Percentiles rank a stretch among this genome's conserved stretches.
phyloP scores from a whole-genome alignment of 805 yeast genomes.

The Candida koratica region DNA sequence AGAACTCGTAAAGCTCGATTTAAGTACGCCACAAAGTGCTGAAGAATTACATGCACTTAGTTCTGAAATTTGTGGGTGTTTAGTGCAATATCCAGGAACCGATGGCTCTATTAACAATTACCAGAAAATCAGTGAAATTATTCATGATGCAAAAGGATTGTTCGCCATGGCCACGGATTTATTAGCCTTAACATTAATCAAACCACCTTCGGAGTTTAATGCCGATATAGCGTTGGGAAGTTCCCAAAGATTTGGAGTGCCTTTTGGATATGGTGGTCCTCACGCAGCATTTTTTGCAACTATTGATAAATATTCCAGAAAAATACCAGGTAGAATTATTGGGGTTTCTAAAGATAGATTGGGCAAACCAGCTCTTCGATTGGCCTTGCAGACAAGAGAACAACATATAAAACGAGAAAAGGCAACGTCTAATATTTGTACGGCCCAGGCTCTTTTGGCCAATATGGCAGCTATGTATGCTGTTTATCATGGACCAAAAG shows the following conservation, averaged over 20 bases:
- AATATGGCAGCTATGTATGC: conserved; percentile 95
- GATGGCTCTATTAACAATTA: conserved; percentile 63
- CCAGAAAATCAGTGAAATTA: conserved; percentile 52
- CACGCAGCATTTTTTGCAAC: conserved; percentile 98
- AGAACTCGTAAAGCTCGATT: conserved; percentile 55
- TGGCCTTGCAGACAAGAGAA: conserved; percentile 96
- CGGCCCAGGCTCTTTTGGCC: conserved; percentile 95
- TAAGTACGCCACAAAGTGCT: conserved; percentile 40
- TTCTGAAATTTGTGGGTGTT: conserved; percentile 64
- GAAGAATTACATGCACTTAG: conserved; percentile 22
- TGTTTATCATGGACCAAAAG: conserved; percentile 92
- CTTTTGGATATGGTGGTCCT: conserved; percentile 98
- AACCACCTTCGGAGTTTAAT: conserved; percentile 79
- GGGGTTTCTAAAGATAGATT: conserved; percentile 90
- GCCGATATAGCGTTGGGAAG: conserved; percentile 94
- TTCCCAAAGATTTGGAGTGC: conserved; percentile 95
- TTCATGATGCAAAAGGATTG: conserved; percentile 71
- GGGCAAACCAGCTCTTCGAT: conserved; percentile 82
- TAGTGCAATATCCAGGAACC: conserved; percentile 88
- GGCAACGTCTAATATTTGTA: conserved; percentile 96
- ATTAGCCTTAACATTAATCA: conserved; percentile 78
- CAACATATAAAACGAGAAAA: conserved; percentile 97
- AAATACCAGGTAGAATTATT: conserved; percentile 94
- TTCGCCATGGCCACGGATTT: conserved; percentile 88
- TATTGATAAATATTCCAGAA: conserved; percentile 72